phyloP scores from a whole-genome alignment of 129 eudicot species.

The Pseudognaphalium luteoalbum region DNA sequence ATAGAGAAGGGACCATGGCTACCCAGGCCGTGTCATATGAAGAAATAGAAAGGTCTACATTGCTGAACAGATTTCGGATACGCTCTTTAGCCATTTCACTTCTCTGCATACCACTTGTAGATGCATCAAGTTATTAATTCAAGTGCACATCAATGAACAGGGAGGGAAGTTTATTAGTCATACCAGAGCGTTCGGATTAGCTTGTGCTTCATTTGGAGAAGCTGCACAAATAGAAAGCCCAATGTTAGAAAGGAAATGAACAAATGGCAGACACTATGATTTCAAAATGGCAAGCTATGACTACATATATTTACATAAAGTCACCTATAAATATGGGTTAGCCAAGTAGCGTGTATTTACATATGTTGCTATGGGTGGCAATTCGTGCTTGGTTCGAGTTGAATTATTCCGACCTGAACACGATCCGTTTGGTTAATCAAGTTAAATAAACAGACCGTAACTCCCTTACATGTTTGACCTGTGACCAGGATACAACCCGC shows the following conservation, averaged over 20 bases:
- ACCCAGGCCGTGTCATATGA: slow-evolving; percentile 98
- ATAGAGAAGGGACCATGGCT: slow-evolving; percentile 87
- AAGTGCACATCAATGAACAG: neutral
- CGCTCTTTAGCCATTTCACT: slow-evolving; percentile 62
- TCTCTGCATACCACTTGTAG: slow-evolving; percentile 30
- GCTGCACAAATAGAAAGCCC: slow-evolving; percentile 18
- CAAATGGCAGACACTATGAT: too few relatives aligned
- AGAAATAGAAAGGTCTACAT: slow-evolving; percentile 68
- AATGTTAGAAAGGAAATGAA: neutral
- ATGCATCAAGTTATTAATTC: neutral
- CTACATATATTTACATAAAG: too few relatives aligned
- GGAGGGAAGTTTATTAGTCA: neutral
- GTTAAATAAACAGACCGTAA: too few relatives aligned
- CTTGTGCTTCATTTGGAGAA: slow-evolving; percentile 26
- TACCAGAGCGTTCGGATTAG: slow-evolving; percentile 23
- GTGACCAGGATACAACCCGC: too few relatives aligned
- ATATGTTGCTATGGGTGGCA: too few relatives aligned
- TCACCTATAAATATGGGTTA: too few relatives aligned
- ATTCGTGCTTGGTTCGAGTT: too few relatives aligned
- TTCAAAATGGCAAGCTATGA: too few relatives aligned
- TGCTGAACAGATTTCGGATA: slow-evolving; percentile 49
- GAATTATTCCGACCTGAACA: too few relatives aligned
- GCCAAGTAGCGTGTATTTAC: too few relatives aligned
- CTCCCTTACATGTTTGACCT: too few relatives aligned
- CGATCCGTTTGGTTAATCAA: too few relatives aligned